Evolutionary conservation across 75 land plant species (phyloP), one percentile per base, ranked within the genome.

Genomic region (Chamaecyparis obtusa): DNA sequence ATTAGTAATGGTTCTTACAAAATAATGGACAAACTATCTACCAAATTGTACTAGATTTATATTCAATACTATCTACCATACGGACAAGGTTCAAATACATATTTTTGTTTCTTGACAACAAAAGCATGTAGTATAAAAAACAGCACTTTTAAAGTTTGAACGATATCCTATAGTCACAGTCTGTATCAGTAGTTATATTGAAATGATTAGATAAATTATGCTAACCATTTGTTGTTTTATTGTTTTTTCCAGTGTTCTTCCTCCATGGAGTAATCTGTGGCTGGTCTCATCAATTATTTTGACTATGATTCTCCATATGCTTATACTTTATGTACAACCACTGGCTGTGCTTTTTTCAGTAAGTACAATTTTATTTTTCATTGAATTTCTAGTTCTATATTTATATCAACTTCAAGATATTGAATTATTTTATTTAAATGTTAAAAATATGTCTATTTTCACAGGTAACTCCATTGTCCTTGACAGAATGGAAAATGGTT

Each of bases 241-340:
- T 86, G 15, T 30, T 10, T 30, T 71, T 85, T 92, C 5, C 88
- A 98, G 99, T 64, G 92, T 91, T 44, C 92, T 96, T 33, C 98
- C 96, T 87, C 99, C 97, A 0, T 96, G 99, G 99, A 96, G 98
- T 90, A 98, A 98, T 91, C 89, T 93, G 83, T 98, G 99, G 99
- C 94, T 98, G 64, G 87, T 98, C 84, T 96, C 86, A 30, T 94
- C 99, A 3, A 96, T 98, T 57, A 75, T 92, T 87, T 85, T 98
- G 44, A 95, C 99, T 9, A 98, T 98, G 99, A 33, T 96, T 37
- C 92, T 98, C 83, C 99, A 98, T 87, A 60, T 93, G 30, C 91
- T 95, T 9, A 98, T 98, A 81, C 90, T 98, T 81, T 98, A 96
- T 90, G 87, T 96, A 67, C 87, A 89, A 48, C 97, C 99, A 36